A percentile compares a stretch with the other conserved stretches of the same genome.
Evolutionary conservation across 2,329 filamentous ascomycete species (phyloP).

Genomic region (Lasiodiplodia citricola): DNA sequence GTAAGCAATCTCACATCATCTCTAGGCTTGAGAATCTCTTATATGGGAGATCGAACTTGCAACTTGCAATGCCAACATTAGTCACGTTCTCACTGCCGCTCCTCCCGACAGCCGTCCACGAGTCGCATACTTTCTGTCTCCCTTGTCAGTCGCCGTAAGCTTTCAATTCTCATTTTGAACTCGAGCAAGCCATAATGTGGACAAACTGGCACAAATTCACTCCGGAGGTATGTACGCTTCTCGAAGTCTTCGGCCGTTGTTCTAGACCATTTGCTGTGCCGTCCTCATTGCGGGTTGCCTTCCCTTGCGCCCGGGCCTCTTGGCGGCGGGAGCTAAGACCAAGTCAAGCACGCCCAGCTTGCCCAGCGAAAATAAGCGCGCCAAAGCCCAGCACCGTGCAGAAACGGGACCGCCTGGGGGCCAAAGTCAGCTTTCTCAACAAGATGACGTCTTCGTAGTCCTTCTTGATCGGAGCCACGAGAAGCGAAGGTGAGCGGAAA

Average conservation of each 20-base stretch:
- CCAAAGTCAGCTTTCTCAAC: background rate
- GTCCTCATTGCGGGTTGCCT: slow-evolving; percentile 14
- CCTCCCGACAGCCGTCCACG: background rate
- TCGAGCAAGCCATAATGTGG: background rate
- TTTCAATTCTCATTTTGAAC: background rate
- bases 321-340: slow-evolving; percentile 16
- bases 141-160: background rate
- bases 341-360: slow-evolving; percentile 16
- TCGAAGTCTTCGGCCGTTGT: background rate
- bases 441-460: background rate
- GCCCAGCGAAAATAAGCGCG: slow-evolving; percentile 11
- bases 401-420: background rate
- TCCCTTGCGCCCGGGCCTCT: background rate
- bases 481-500: background rate
- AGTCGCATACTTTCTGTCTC: background rate
- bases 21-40: background rate
- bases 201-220: background rate
- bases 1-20: slow-evolving; percentile 5
- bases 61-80: background rate
- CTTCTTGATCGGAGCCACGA: background rate
- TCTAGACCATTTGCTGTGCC: slow-evolving; percentile 1
- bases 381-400: slow-evolving; percentile 2
- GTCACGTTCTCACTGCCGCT: background rate
- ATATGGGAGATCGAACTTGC: background rate
- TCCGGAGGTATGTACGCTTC: background rate